Percentiles rank a stretch among this genome's conserved stretches.
Evolutionary conservation across 1,139 yeast genomes (phyloP).

Genomic region (Candida labiduridarum): DNA sequence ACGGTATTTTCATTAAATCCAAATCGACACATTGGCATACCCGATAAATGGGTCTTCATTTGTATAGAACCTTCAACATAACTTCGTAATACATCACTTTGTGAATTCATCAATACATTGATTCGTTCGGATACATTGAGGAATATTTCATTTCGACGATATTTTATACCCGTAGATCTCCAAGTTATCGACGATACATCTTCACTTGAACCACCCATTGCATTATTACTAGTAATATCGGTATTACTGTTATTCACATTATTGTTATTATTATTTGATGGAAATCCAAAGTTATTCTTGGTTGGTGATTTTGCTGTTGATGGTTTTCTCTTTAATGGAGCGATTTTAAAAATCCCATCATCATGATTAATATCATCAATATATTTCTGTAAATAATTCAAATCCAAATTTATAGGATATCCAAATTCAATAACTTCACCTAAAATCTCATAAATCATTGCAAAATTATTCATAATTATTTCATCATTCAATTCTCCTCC

Average conservation of each 20-base stretch:
- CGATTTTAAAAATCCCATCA: slow-evolving; percentile 23
- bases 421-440: slow-evolving; percentile 85
- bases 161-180: slow-evolving; percentile 73
- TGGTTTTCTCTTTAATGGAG: slow-evolving; percentile 17
- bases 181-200: slow-evolving; percentile 46
- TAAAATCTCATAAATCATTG: slow-evolving; percentile 69
- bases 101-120: slow-evolving; percentile 63
- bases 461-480: slow-evolving; percentile 53
- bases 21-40: slow-evolving; percentile 69
- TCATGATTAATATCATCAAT: slow-evolving; percentile 22
- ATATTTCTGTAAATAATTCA: slow-evolving; percentile 31
- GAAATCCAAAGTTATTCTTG: background rate
- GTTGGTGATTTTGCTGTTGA: slow-evolving; percentile 12
- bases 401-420: slow-evolving; percentile 74
- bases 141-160: slow-evolving; percentile 80
- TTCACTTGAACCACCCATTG: background rate
- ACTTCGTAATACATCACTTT: slow-evolving; percentile 64
- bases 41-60: slow-evolving; percentile 74
- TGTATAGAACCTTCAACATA: slow-evolving; percentile 78
- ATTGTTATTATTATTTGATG: background rate
- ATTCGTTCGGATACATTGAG: slow-evolving; percentile 78
- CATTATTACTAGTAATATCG: background rate
- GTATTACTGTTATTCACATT: background rate
- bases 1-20: slow-evolving; percentile 56
- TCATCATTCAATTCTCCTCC: slow-evolving; percentile 34